Base-by-base conservation (phyloP, 169 alveolate species). In the Blepharisma undulans region DNA sequence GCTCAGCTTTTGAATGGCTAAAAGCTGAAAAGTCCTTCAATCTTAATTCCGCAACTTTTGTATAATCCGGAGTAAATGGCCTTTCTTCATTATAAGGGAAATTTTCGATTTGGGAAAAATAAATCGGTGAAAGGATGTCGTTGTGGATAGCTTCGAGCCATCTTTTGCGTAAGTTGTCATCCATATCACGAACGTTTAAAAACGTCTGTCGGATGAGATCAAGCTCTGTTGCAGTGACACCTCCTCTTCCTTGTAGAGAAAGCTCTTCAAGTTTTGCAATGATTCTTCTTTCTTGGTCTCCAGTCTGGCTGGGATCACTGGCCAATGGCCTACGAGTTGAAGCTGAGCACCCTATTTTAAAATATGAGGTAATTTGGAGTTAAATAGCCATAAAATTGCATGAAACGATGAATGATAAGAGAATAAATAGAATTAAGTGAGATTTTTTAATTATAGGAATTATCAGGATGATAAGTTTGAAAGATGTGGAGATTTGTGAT, bases 181-280 rank as follows among this genome's bases (percentile, higher is more conserved):
- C 84, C 29, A 86, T 86, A 21, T 32, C 84, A n/a, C 36, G 59
- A 16, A 86, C 32, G 12, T 27, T 71, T 27, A 71, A 18, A 34
- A 86, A 86, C 30, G 91, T 86, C 14, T 86, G 91, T 18, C 84
- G 80, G 72, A 86, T 86, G n/a, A 86, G 66, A 27, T 86, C 91
- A 19, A 86, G 80, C n/a, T 86, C 91, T 22, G 89, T 30, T 21
- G 33, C 36, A 14, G 78, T 25, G 21, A 22, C 89, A 4, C 22
- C 36, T 21, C 89, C 89, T 34, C 29, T 30, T 21, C 22, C 22
- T 82, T 82, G 78, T 36, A 60, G 36, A 82, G 71, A 72, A 21
- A 82, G 76, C 76, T 82, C 78, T 22, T 74, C 30, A 1, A 82
- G 30, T 30, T 82, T 82, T 48, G 77, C 72, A 21, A 82, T 34